A percentile compares a stretch with the other conserved stretches of the same genome.
Conservation (phyloP, 257 asterid species). For the Petunia secreta region DNA sequence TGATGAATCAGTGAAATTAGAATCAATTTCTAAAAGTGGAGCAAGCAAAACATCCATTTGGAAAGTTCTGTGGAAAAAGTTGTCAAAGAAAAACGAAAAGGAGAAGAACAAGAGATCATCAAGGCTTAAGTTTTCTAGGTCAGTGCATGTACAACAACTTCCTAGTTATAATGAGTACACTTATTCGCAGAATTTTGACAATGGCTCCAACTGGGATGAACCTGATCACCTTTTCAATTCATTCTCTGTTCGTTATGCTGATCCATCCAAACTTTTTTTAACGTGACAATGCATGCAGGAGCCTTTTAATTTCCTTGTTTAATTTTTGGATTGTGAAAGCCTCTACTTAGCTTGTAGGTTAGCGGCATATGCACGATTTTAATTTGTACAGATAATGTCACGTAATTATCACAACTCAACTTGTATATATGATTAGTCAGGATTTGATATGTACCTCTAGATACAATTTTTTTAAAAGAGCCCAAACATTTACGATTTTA, state of each 20-base stretch:
- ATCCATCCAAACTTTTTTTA: conserved; percentile 23
- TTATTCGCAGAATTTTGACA: conserved; percentile 35
- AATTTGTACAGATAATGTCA: too few species aligned
- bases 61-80: conserved; percentile 34
- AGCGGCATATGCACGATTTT: too few species aligned
- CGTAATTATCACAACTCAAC: too few species aligned
- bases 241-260: conserved; percentile 35
- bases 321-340: too few species aligned
- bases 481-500: too few species aligned
- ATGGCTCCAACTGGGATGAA: conserved; percentile 27
- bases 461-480: too few species aligned
- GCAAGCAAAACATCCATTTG: conserved; percentile 17
- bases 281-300: too few species aligned
- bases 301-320: too few species aligned
- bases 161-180: conserved; percentile 28
- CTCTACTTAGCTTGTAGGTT: too few species aligned
- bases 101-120: background rate
- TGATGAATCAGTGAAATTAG: background rate
- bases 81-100: conserved; percentile 8
- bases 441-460: too few species aligned
- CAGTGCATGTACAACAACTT: conserved; percentile 17
- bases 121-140: conserved; percentile 5
- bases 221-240: conserved; percentile 31
- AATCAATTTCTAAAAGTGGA: background rate
- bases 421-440: too few species aligned